phyloP scores from a whole-genome alignment of 2,329 filamentous ascomycete species.

The Didymella glomerata region DNA sequence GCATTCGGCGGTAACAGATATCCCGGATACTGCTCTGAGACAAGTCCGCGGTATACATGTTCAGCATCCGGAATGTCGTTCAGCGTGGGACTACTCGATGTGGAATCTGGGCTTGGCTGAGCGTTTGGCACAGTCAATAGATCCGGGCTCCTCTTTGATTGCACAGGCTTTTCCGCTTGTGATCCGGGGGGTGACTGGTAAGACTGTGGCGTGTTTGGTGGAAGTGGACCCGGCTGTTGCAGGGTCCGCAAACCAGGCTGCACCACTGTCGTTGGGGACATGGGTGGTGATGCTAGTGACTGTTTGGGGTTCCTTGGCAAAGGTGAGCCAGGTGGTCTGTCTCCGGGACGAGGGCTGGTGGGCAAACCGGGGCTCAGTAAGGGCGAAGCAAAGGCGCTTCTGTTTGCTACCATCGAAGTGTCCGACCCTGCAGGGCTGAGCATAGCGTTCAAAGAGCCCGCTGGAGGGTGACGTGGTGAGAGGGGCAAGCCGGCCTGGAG shows the following conservation, averaged over 20 bases:
- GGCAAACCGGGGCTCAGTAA: conserved; percentile 71
- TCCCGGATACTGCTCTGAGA: conserved; percentile 86
- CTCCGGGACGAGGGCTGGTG: conserved; percentile 67
- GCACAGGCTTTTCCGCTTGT: conserved; percentile 49
- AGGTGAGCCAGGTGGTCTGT: conserved; percentile 67
- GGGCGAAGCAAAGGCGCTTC: conserved; percentile 55
- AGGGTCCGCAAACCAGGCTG: conserved; percentile 74
- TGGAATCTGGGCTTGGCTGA: conserved; percentile 47
- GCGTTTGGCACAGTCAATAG: conserved; percentile 43
- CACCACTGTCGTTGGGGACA: conserved; percentile 70
- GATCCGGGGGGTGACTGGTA: conserved; percentile 62
- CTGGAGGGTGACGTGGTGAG: conserved; percentile 50
- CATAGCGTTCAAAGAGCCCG: conserved; percentile 54
- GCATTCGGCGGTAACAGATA: conserved; percentile 88
- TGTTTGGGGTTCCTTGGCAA: conserved; percentile 65
- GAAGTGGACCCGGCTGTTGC: conserved; percentile 75
- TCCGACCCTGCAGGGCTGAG: conserved; percentile 59
- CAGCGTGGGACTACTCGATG: conserved; percentile 36
- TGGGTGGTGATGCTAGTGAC: conserved; percentile 69
- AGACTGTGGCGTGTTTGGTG: conserved; percentile 72
- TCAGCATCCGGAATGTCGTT: conserved; percentile 49
- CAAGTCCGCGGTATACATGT: conserved; percentile 76
- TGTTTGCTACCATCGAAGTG: conserved; percentile 51
- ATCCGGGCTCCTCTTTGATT: conserved; percentile 39
- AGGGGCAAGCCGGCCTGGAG: conserved; percentile 46